Conservation (phyloP, 1,139 yeast species). For the Yamadazyma dushanensis region DNA sequence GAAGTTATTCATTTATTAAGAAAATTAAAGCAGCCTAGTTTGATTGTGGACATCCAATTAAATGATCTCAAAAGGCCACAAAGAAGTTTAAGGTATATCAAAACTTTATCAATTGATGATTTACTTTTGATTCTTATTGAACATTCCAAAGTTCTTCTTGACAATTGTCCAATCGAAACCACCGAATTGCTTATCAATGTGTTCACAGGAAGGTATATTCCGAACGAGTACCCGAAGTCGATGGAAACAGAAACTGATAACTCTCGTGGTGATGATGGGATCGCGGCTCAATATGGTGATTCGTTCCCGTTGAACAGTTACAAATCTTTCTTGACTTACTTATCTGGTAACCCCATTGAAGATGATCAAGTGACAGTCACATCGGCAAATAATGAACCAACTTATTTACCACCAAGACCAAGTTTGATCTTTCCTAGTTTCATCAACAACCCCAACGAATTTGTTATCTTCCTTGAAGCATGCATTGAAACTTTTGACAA, state of each 20-base stretch:
- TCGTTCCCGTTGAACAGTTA: slow-evolving; percentile 56
- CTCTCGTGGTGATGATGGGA: slow-evolving; percentile 10
- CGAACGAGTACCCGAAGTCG: slow-evolving; percentile 25
- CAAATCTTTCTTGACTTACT: slow-evolving; percentile 65
- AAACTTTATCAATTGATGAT: slow-evolving; percentile 74
- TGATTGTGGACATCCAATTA: slow-evolving; percentile 76
- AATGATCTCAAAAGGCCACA: slow-evolving; percentile 64
- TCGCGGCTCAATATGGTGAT: slow-evolving; percentile 12
- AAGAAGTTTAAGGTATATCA: slow-evolving; percentile 65
- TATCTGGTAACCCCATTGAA: slow-evolving; percentile 35
- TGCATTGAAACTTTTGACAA: slow-evolving; percentile 78
- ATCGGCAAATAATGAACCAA: slow-evolving; percentile 40
- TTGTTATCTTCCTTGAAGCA: slow-evolving; percentile 92
- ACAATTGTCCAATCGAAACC: slow-evolving; percentile 73
- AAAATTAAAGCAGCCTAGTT: slow-evolving; percentile 69
- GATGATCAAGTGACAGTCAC: slow-evolving; percentile 16
- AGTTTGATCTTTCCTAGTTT: slow-evolving; percentile 84
- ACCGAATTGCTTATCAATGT: slow-evolving; percentile 80
- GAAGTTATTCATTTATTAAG: slow-evolving; percentile 74
- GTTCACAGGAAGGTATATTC: slow-evolving; percentile 80
- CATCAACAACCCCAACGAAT: slow-evolving; percentile 79
- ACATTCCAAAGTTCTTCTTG: slow-evolving; percentile 65
- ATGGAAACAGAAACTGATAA: slow-evolving; percentile 6
- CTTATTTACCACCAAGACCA: slow-evolving; percentile 92
- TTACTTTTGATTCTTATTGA: slow-evolving; percentile 68